A percentile compares a stretch with the other conserved stretches of the same genome.
Evolutionary conservation across 352 stramenopile species (phyloP).

Genomic region (Globisporangium polare): DNA sequence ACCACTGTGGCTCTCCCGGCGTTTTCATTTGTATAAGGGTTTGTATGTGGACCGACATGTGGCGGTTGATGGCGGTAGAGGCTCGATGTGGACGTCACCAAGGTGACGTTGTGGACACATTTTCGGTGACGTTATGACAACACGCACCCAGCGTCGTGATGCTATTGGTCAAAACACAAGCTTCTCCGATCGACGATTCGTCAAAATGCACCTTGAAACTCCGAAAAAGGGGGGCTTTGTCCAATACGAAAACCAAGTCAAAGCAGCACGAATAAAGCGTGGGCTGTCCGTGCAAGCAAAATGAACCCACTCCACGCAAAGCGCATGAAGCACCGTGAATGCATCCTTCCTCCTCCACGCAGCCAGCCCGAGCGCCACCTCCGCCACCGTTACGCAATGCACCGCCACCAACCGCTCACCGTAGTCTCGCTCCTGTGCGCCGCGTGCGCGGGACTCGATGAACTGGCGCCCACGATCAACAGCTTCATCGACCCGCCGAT

Average conservation of each 20-base stretch:
- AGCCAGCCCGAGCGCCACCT: background rate
- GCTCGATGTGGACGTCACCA: background rate
- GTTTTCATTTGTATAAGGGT: background rate
- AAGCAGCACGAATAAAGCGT: too few relatives aligned
- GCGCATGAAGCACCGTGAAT: conserved; percentile 5
- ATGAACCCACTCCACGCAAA: too few relatives aligned
- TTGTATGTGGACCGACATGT: conserved; percentile 5
- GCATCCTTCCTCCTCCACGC: too few relatives aligned
- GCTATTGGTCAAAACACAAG: too few relatives aligned
- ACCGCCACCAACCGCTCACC: background rate
- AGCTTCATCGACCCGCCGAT: background rate
- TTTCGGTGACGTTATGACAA: conserved; percentile 3
- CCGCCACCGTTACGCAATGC: background rate
- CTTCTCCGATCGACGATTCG: too few relatives aligned
- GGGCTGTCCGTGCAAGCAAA: too few relatives aligned
- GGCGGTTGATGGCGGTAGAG: conserved; percentile 1
- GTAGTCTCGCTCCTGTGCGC: background rate
- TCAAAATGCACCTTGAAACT: too few relatives aligned
- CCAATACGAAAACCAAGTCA: too few relatives aligned
- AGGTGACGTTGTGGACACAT: background rate
- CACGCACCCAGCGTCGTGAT: too few relatives aligned
- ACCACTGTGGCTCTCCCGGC: background rate
- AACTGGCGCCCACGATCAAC: background rate
- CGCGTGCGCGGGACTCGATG: background rate
- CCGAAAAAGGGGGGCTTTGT: too few relatives aligned